Evolutionary conservation across 306 rosid genomes (phyloP).

Genomic region (Crataegus laevigata): DNA sequence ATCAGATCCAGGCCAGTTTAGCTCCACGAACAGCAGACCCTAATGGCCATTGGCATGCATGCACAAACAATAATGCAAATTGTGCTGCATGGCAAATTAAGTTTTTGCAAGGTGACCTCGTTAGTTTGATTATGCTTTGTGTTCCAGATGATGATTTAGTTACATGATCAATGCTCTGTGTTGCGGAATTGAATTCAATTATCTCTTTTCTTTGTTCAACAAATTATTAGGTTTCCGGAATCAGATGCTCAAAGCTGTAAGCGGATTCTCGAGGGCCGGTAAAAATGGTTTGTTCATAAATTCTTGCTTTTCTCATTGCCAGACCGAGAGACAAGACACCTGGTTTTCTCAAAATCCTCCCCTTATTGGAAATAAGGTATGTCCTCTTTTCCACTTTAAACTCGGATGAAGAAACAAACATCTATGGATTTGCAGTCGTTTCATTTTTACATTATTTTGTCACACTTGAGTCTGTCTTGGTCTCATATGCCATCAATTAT

Average conservation of each 20-base stretch:
- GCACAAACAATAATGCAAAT: slow-evolving; percentile 58
- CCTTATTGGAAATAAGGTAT: slow-evolving; percentile 58
- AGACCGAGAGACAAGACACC: slow-evolving; percentile 82
- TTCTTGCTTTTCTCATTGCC: slow-evolving; percentile 91
- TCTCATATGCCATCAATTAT: neutral
- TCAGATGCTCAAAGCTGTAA: slow-evolving; percentile 62
- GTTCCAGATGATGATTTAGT: neutral
- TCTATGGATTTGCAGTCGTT: neutral
- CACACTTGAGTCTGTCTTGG: neutral
- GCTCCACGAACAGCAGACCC: slow-evolving; percentile 91
- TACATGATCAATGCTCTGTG: neutral
- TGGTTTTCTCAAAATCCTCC: slow-evolving; percentile 86
- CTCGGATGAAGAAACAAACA: neutral
- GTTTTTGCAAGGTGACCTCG: slow-evolving; percentile 62
- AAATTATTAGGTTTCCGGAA: slow-evolving; percentile 58
- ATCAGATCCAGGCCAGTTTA: slow-evolving; percentile 78
- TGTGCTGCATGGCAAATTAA: slow-evolving; percentile 55
- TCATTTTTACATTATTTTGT: neutral
- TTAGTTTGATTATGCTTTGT: neutral
- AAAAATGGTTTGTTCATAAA: slow-evolving; percentile 74
- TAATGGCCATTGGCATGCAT: slow-evolving; percentile 71
- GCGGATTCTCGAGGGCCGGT: slow-evolving; percentile 44
- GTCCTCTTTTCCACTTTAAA: neutral
- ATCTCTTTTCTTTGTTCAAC: neutral
- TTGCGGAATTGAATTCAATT: neutral